These are phyloP conservation scores for Salix dunnii DNA, from an alignment of 345 rosid genomes.

Conservation along the genomic window DNA sequence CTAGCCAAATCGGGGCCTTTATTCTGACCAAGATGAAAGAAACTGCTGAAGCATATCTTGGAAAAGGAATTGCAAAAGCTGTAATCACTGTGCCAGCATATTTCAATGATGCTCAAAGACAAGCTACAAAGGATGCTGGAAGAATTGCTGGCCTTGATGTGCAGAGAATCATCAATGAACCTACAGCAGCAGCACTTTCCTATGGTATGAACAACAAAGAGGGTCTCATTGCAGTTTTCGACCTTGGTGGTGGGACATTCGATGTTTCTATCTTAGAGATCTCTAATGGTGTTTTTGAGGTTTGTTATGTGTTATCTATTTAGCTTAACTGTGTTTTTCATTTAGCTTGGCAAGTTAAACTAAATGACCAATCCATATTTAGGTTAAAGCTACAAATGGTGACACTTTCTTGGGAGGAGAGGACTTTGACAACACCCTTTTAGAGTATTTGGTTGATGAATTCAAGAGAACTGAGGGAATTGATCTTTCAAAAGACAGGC, in stretches of 20 bases:
- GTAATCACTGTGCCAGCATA: slow-evolving; percentile 37
- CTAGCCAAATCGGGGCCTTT: slow-evolving; percentile 38
- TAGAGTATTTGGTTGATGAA: slow-evolving; percentile 32
- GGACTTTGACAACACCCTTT: slow-evolving; percentile 32
- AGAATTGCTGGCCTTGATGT: slow-evolving; percentile 37
- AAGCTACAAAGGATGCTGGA: slow-evolving; percentile 41
- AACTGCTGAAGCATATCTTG: slow-evolving; percentile 35
- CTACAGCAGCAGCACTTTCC: slow-evolving; percentile 41
- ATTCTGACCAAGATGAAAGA: slow-evolving; percentile 37
- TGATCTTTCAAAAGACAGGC: slow-evolving; percentile 36
- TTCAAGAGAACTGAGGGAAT: slow-evolving; percentile 29
- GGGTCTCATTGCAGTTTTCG: slow-evolving; percentile 39
- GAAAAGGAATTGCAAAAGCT: slow-evolving; percentile 31
- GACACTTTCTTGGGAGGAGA: slow-evolving; percentile 41
- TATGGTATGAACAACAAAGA: slow-evolving; percentile 39
- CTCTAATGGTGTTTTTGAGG: slow-evolving; percentile 41
- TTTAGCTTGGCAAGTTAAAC: background rate
- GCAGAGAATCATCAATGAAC: slow-evolving; percentile 37
- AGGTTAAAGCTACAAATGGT: slow-evolving; percentile 42
- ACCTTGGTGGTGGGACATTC: slow-evolving; percentile 37
- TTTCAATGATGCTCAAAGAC: slow-evolving; percentile 43
- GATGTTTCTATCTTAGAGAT: slow-evolving; percentile 37
- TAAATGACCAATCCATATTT: background rate
- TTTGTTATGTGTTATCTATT: background rate
- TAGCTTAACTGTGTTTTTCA: background rate